Base-by-base conservation (phyloP, 108 stramenopile genomes). In the Pseudonitzschia multistriata region DNA sequence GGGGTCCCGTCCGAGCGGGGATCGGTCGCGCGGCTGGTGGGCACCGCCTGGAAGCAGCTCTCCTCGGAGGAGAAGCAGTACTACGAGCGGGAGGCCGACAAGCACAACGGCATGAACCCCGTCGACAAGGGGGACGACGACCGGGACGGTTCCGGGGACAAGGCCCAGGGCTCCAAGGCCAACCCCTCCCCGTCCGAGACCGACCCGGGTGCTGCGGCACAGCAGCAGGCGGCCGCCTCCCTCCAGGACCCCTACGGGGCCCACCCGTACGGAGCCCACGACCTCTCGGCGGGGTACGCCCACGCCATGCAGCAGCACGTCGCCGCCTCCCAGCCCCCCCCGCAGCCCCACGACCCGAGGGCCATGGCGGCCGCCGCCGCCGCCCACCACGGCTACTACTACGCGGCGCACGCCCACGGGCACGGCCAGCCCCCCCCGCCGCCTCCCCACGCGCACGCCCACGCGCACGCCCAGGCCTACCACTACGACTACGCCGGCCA, bases 11-110 rank as follows among this genome's bases (percentile, higher is more conserved):
- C 86, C 5, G 91, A 92, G 74, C 76, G 88, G 22, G 91, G 91
- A 50, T 82, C 82, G 14, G 86, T 86, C 24, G 91, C 88, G n/a
- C 72, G 86, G 0, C 45, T 92, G 49, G 91, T 92, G 5, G 88
- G 86, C 13, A 87, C 81, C 28, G 88, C 91, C 1, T 92, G 91
- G 91, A 89, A 92, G 83, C 74, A 74, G 59, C 81, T 88, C 36
- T 76, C 83, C 21, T 47, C 81, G 1, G 90, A 86, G 65, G 90
- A 91, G 34, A 88, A 83, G 64, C 86, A 91, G 28, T 83, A 78
- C 60, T 91, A 88, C 55, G 90, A 91, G 39, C 78, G 83, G 4
- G 87, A 91, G 65, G 90, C 90, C n/a, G 85, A 85, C 52, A 88
- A 86, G 55, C 80, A 82, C 65, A 88, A 91, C 49, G 90, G 81